Evolutionary conservation across 148 eudicot genomes (phyloP), one percentile per base, ranked within the genome.

Genomic region (Drosera capensis): DNA sequence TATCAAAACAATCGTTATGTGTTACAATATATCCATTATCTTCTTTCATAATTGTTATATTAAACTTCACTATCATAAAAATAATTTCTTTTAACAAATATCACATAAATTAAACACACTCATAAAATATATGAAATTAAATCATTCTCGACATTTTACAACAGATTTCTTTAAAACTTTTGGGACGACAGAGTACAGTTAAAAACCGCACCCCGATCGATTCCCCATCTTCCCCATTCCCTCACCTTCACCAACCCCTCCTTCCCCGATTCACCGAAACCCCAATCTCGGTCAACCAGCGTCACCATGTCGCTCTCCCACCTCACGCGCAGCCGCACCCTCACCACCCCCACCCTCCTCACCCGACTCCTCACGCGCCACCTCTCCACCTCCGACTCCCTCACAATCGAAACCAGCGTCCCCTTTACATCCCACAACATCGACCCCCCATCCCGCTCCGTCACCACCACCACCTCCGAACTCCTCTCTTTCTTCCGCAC

Each of bases 391-490:
- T 54, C 71, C 61, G 63, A 56, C 54, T 46, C 81, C 54, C 71
- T 90, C 50, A 75, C 80, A 45, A 71, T 88, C 53, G 83, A 83
- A 51, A 88, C 96, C 34, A 55, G 64, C 68, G 37, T 84, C 63
- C 82, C 84, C 14, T 90, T 60, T 78, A 75, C 87, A 57, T 68
- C 65, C 43, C 97, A 90, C 80, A 65, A 40, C n/a, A 56, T 77
- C 66, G 85, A 80, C 1, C 78, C 95, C 0, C 97, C 95, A 0
- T 54, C 92, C 0, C 75, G 78, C 43, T 28, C 79, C 46, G 75
- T 88, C 23, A 57, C 56, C 7, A 88, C 97, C 9, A 43, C 68
- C 1, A 54, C 82, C 0, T 9, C 49, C 1, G 97, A 90, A 48
- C 87, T 84, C 39, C 64, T 84, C 63, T 16, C 59, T 18, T 90